Conservation (phyloP, 345 rosid genomes). For the Adansonia digitata region DNA sequence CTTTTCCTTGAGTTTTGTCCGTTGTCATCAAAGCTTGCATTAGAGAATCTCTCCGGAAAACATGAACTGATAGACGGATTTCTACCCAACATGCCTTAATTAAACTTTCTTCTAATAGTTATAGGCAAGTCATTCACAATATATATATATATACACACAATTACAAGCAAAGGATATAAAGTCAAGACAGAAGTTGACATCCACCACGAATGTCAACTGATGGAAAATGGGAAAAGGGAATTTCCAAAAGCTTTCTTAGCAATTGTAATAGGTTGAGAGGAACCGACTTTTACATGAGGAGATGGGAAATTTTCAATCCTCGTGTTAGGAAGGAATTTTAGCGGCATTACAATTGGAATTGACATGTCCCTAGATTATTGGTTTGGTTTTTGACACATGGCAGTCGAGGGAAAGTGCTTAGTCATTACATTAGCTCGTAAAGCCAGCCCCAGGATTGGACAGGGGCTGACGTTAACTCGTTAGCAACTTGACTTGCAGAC, state of each 20-base stretch:
- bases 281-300: neutral
- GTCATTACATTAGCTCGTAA: no score
- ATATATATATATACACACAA: neutral
- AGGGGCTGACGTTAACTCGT: constrained; percentile 3
- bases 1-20: neutral
- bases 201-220: neutral
- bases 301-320: neutral
- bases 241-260: neutral
- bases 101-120: neutral
- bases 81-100: neutral
- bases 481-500: neutral
- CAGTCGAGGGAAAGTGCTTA: no score
- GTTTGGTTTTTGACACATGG: no score
- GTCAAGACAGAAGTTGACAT: neutral
- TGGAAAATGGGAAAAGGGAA: neutral
- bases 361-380: no score
- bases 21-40: neutral
- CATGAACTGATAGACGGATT: constrained; percentile 14
- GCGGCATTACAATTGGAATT: no score
- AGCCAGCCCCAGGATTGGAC: no score
- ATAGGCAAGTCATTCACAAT: neutral
- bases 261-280: neutral
- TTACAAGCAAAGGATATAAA: neutral
- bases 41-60: constrained; percentile 1
- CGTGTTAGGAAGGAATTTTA: no score